Conservation (phyloP, 192 early-diverging fungal species). For the Coemansia sp. region DNA sequence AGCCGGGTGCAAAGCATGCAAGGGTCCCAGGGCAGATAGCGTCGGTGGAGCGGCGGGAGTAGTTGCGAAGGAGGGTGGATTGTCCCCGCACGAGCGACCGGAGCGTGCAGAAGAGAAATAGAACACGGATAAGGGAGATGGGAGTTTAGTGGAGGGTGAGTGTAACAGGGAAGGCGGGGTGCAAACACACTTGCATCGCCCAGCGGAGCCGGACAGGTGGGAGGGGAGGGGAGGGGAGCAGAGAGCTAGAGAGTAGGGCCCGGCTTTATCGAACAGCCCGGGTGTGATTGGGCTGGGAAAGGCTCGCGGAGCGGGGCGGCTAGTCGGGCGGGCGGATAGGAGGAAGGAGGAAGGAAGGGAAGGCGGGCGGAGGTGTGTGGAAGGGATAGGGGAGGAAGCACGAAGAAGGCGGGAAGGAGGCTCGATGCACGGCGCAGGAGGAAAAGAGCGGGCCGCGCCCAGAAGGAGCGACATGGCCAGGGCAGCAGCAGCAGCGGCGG, state of each 20-base stretch:
- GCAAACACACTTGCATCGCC: conserved; percentile 4
- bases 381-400: background rate
- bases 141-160: too few relatives aligned
- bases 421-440: conserved; percentile 1
- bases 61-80: too few relatives aligned
- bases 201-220: conserved; percentile 5
- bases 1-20: conserved; percentile 41
- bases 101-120: too few relatives aligned
- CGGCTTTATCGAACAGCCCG: conserved; percentile 12
- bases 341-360: conserved; percentile 1
- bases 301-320: too few relatives aligned
- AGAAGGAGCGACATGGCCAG: conserved; percentile 13
- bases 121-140: too few relatives aligned
- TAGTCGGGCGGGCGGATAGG: conserved; percentile 5
- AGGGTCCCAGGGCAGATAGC: conserved; percentile 8
- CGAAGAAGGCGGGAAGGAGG: background rate
- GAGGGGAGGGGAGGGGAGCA: background rate
- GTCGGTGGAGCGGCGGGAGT: too few relatives aligned
- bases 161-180: conserved; percentile 1
- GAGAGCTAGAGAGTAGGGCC: conserved; percentile 1
- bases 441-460: background rate
- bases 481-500: too few relatives aligned
- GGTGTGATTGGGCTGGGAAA: conserved; percentile 5
- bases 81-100: too few relatives aligned
- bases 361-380: background rate